Evolutionary conservation across 139 green algal genomes (phyloP), one percentile per base, ranked within the genome.

Genomic region (Eudorina sp.): DNA sequence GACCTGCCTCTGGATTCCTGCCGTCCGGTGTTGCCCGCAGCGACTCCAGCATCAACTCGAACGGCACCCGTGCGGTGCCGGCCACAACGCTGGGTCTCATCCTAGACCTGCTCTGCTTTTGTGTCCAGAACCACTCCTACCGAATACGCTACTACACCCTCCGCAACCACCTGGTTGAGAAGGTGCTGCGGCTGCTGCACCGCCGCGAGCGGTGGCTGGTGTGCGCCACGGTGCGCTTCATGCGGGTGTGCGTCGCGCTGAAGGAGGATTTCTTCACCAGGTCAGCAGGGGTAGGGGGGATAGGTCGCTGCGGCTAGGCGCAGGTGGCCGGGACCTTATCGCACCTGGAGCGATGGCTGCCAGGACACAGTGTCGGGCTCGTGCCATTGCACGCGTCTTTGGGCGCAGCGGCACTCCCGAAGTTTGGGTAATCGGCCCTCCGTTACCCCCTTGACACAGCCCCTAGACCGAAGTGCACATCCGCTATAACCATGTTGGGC

Each of bases 61-160:
- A 83, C 2, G 91, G 88, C 48, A 88, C 74, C 2, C 88, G 80
- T 4, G 14, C 41, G 13, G 91, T 93, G 55, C 91, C 93, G 14
- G 90, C 93, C 29, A 76, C 81, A 58, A 96, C 94, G 29, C 87
- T 99, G 69, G 93, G 84, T 0, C 92, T 97, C 29, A 94, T 99
- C 27, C 86, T 98, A 46, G 98, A 99, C 62, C 92, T 99, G 46
- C 90, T 99, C 34, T 97, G 95, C 90, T 99, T 98, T 92, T 99
- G 96, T 88, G 95, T 99, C n/a, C 93, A 97, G 68, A 96, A 99
- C 89, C 98, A 99, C 90, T 68, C 84, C 13, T 90, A 90, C 92
- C 62, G 86, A 31, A 97, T 97, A 51, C 99, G 99, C 91, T 99
- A 99, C 88, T 98, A 96, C 90, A 91, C 97, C 23, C 90, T 98